These are phyloP conservation scores for Sarcomyxa edulis DNA, from an alignment of 768 basidiomycete genomes.

Conservation along the genomic window DNA sequence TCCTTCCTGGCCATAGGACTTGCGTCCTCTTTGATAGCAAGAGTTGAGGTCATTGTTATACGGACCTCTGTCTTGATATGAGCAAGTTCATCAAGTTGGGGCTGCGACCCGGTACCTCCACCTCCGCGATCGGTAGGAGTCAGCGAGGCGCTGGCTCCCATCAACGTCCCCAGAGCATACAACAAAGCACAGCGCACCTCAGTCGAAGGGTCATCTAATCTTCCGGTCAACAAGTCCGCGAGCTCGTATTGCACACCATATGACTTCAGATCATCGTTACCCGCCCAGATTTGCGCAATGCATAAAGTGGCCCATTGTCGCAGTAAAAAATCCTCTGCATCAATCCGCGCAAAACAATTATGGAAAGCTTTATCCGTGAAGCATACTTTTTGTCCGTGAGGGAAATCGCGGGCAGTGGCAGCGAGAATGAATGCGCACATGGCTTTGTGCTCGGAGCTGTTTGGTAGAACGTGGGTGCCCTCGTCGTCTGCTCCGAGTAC, in stretches of 20 bases:
- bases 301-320: slow-evolving; percentile 94
- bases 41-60: slow-evolving; percentile 81
- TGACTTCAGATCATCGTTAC: slow-evolving; percentile 85
- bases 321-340: slow-evolving; percentile 87
- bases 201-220: slow-evolving; percentile 82
- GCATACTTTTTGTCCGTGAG: slow-evolving; percentile 84
- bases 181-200: slow-evolving; percentile 91
- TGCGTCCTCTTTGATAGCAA: slow-evolving; percentile 90
- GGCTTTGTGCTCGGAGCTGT: slow-evolving; percentile 91
- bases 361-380: slow-evolving; percentile 80
- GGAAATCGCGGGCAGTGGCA: slow-evolving; percentile 84
- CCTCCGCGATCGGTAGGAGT: slow-evolving; percentile 66
- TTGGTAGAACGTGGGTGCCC: slow-evolving; percentile 59
- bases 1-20: slow-evolving; percentile 97
- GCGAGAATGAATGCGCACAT: slow-evolving; percentile 98
- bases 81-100: slow-evolving; percentile 68
- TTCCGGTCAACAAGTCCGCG: slow-evolving; percentile 74
- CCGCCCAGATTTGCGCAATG: slow-evolving; percentile 93
- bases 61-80: slow-evolving; percentile 90
- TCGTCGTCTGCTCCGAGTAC: slow-evolving; percentile 62
- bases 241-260: slow-evolving; percentile 74
- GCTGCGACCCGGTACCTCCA: slow-evolving; percentile 79
- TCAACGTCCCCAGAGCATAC: slow-evolving; percentile 88
- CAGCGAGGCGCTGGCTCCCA: slow-evolving; percentile 84
- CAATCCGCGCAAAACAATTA: slow-evolving; percentile 76